These are phyloP conservation scores for Pestalotiopsis sp. DNA, from an alignment of 2,329 filamentous ascomycete genomes.

Conservation along the genomic window DNA sequence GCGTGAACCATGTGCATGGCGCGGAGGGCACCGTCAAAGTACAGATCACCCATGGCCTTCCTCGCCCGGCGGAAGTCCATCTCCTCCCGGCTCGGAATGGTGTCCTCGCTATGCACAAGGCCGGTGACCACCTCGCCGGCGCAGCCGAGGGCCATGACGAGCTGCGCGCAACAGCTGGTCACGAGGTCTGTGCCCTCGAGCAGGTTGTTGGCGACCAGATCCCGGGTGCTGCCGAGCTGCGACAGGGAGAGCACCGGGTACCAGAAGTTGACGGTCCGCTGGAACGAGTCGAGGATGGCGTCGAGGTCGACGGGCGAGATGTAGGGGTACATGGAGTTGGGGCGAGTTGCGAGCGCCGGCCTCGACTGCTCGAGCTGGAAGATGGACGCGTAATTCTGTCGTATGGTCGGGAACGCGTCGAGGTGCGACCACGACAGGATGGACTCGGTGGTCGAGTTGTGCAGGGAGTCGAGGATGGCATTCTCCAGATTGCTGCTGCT, in stretches of 20 bases:
- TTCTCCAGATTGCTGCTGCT: conserved; percentile 40
- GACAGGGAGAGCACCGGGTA: conserved; percentile 49
- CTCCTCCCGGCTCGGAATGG: conserved; percentile 6
- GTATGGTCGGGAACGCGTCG: conserved; percentile 42
- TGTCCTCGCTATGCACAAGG: conserved; percentile 21
- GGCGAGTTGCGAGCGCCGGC: conserved; percentile 32
- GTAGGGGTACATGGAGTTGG: conserved; percentile 42
- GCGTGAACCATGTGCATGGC: conserved; percentile 47
- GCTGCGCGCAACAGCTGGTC: conserved; percentile 42
- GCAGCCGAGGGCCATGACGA: conserved; percentile 51
- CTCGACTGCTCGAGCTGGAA: conserved; percentile 50
- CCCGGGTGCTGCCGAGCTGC: conserved; percentile 35
- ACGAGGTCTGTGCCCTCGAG: conserved; percentile 35
- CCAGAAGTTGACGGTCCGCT: conserved; percentile 52
- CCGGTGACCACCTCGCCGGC: conserved; percentile 41
- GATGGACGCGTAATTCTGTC: conserved; percentile 44
- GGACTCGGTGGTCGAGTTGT: conserved; percentile 52
- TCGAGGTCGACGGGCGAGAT: conserved; percentile 42
- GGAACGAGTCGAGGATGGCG: conserved; percentile 43
- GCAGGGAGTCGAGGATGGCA: conserved; percentile 50
- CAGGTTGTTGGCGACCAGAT: conserved; percentile 33
- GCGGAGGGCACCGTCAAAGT: conserved; percentile 48
- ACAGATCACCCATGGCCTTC: conserved; percentile 12
- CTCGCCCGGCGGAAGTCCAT: conserved; percentile 9
- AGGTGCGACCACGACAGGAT: conserved; percentile 55